Percentiles rank a stretch among this genome's conserved stretches.
Conservation (phyloP, 164 flowering plant species). For the Santalum album region DNA sequence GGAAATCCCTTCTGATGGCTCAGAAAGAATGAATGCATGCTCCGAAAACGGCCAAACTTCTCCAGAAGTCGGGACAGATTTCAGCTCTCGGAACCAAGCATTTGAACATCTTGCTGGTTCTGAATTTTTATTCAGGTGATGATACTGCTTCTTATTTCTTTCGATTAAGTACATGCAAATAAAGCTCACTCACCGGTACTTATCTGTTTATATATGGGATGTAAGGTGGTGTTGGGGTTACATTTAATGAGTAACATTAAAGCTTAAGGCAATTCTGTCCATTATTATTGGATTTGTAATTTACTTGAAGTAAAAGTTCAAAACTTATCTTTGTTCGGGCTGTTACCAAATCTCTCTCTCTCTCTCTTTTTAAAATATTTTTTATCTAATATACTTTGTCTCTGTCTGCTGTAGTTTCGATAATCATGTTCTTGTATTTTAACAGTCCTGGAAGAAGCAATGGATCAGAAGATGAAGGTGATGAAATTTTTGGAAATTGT, state of each 20-base stretch:
- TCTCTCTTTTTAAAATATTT: no score
- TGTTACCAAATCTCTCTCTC: no score
- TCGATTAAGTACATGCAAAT: no score
- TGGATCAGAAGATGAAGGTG: constrained; percentile 68
- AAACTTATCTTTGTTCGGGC: no score
- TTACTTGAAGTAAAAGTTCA: no score
- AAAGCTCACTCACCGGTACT: no score
- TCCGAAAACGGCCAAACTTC: constrained; percentile 41
- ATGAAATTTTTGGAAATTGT: constrained; percentile 25
- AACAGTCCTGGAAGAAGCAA: constrained; percentile 86
- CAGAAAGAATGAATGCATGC: constrained; percentile 30
- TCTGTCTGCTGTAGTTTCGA: neutral
- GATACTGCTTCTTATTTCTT: neutral
- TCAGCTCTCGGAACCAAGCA: constrained; percentile 18
- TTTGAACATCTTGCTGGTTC: constrained; percentile 52
- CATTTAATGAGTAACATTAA: no score
- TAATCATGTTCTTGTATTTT: constrained; percentile 21
- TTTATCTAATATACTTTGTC: neutral
- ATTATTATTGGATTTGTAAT: neutral
- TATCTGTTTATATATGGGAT: no score
- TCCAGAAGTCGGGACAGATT: constrained; percentile 31
- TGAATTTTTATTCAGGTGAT: constrained; percentile 70
- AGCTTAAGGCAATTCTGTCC: no score
- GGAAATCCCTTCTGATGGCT: constrained; percentile 31
- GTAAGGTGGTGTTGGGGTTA: no score